A percentile compares a stretch with the other conserved stretches of the same genome.
These are phyloP conservation scores for Globisporangium alternatum DNA, from an alignment of 352 stramenopile species.

Conservation along the genomic window DNA sequence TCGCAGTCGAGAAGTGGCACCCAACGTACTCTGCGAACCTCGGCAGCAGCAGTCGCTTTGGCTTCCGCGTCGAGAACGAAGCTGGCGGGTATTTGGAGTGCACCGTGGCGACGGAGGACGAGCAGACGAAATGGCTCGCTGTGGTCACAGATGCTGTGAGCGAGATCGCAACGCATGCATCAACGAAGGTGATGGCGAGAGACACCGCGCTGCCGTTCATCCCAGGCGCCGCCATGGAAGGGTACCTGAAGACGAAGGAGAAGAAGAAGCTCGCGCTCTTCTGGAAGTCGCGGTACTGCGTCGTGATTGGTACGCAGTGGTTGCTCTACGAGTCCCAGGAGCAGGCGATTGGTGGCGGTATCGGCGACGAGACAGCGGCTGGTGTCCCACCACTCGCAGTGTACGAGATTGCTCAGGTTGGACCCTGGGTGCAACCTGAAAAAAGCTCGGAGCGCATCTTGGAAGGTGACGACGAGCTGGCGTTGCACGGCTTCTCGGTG, in stretches of 20 bases:
- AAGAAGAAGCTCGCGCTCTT: conserved; percentile 51
- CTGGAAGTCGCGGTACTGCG: conserved; percentile 68
- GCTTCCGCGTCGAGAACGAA: conserved; percentile 61
- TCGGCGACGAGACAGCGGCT: conserved; percentile 7
- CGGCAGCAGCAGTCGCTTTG: conserved; percentile 22
- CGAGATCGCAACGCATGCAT: conserved; percentile 10
- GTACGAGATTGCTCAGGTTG: conserved; percentile 42
- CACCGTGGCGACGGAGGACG: conserved; percentile 27
- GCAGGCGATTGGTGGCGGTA: conserved; percentile 32
- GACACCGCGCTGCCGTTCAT: conserved; percentile 60
- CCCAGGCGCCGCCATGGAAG: conserved; percentile 61
- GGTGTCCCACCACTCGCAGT: conserved; percentile 40
- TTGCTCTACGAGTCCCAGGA: conserved; percentile 68
- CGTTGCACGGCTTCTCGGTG: conserved; percentile 25
- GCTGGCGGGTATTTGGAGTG: conserved; percentile 61
- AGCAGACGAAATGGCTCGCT: conserved; percentile 39
- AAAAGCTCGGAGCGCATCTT: conserved; percentile 4
- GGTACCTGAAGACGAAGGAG: conserved; percentile 55
- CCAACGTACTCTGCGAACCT: conserved; percentile 29
- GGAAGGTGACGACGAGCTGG: conserved; percentile 20
- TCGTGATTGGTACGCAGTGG: conserved; percentile 67
- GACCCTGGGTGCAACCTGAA: conserved; percentile 15
- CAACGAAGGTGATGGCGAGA: conserved; percentile 21
- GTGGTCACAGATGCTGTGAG: conserved; percentile 28
- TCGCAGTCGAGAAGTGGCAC: conserved; percentile 50